Evolutionary conservation across 2,329 filamentous ascomycete species (phyloP), one percentile per base, ranked within the genome.

Genomic region (Fusarium sp.): DNA sequence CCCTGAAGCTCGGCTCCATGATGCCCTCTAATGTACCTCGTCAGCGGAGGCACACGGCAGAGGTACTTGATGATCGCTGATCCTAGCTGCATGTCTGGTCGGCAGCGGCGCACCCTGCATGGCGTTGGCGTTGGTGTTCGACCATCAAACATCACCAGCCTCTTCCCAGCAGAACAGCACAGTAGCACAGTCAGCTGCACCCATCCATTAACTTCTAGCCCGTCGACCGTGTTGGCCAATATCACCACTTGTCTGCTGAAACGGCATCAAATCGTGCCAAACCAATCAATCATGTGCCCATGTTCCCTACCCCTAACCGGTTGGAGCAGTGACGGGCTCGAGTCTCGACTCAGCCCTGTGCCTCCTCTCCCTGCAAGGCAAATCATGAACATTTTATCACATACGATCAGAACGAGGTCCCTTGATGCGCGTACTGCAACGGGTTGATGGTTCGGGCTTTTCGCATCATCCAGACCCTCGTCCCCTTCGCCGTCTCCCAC

Each of bases 341-440:
- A 30, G 50, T 57, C 66, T 65, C 52, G 30, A 63, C 62, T 72
- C 73, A 74, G 70, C 73, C 73, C 59, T 72, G 73, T 58, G 39
- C 30, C 50, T 32, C 18, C 25, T 30, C 16, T 32, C 59, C 59
- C 59, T 48, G 52, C 45, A 23, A 52, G 30, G 48, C 25, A 52
- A 30, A 52, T 30, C 48, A 52, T 52, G 25, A 18, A 52, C 48
- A 54, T 54, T 54, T 32, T 54, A 58, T 18, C 25, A 25, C 30
- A 20, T 27, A n/a, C 52, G 64, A n/a, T 41, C 43, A 39, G 50
- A 25, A 25, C 27, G 34, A 56, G 48, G 34, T 32, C 41, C 13
- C 27, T 58, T 50, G 58, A 27, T 68, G 63, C 48, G 67, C 41
- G 71, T 71, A 37, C 34, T 37, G 14, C 16, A 72, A 74, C 61